Evolutionary conservation across 2,329 filamentous ascomycete species (phyloP), one percentile per base, ranked within the genome.

Genomic region (Diplodia corticola): DNA sequence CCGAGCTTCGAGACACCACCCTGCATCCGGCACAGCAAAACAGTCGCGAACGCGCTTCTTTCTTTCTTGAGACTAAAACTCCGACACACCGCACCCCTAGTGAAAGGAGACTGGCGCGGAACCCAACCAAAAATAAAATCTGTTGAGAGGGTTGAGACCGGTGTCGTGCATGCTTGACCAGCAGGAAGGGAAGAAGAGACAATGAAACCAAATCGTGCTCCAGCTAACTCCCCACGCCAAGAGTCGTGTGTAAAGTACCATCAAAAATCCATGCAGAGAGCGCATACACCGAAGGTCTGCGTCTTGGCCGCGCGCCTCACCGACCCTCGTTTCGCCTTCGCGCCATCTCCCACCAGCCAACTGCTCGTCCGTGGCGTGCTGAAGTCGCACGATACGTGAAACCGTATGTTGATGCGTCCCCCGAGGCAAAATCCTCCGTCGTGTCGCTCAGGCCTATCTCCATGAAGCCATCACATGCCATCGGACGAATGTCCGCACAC

Each of bases 201-300:
- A 49, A 61, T 46, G 57, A 61, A 61, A 49, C 57, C 57, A 61
- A 61, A 61, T 61, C 57, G 57, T 61, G 22, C 57, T 61, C 57
- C 57, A 49, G 57, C 57, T 35, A 61, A 61, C 57, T 49, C 57
- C 57, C 37, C 40, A 44, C 57, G 57, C 57, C 57, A 61, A 61
- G 57, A 61, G 57, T 49, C 24, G 35, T 61, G 40, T 61, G 40
- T n/a, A 40, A 61, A 61, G 57, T 44, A 24, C 57, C 57, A 61
- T 46, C 57, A 49, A 61, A 61, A 61, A 24, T 28, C 57, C 26
- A 61, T 49, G 57, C 57, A 61, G 57, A 61, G 28, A 59, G 54
- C 46, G 54, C 54, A 59, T 59, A 59, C 54, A 61, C 57, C 57
- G 57, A 49, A 61, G 26, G 57, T 33, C 20, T 22, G 20, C 12